Percentiles rank a stretch among this genome's conserved stretches.
These are phyloP conservation scores for Protomyces pachydermus DNA, from an alignment of 1,139 yeast genomes.

Conservation along the genomic window DNA sequence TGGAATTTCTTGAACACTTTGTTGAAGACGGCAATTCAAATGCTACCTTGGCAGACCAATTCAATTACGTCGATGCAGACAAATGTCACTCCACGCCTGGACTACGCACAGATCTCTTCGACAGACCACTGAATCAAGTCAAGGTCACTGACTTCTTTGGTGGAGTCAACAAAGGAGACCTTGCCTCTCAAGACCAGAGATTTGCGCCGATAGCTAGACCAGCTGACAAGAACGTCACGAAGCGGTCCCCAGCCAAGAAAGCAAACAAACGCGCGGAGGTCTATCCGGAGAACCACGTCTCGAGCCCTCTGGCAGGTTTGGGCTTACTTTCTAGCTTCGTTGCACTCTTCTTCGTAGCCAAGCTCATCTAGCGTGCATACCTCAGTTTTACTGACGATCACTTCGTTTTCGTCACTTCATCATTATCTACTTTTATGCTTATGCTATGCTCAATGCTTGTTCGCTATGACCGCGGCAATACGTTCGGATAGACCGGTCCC, in stretches of 20 bases:
- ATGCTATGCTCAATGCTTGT: neutral
- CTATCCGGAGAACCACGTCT: no score
- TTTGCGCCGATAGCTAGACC: neutral
- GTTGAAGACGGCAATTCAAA: constrained; percentile 39
- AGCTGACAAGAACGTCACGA: neutral
- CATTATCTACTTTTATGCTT: neutral
- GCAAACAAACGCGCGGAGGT: neutral
- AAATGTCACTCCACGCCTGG: constrained; percentile 92
- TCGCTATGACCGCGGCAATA: neutral
- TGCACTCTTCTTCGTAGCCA: neutral
- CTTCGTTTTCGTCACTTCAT: neutral
- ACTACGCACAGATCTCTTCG: constrained; percentile 70
- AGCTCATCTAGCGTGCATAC: neutral
- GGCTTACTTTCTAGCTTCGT: neutral
- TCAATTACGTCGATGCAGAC: constrained; percentile 75
- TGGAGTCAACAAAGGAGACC: constrained; percentile 75
- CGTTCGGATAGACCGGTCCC: neutral
- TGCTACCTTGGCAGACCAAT: constrained; percentile 75
- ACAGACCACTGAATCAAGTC: constrained; percentile 64
- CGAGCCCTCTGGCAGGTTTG: neutral
- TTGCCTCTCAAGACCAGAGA: constrained; percentile 43
- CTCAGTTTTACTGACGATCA: neutral
- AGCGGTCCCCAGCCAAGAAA: neutral
- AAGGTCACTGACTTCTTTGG: constrained; percentile 91
- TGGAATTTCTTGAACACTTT: constrained; percentile 73